Base-by-base conservation (phyloP, 352 stramenopile genomes). In the Lagenidium sp. region DNA sequence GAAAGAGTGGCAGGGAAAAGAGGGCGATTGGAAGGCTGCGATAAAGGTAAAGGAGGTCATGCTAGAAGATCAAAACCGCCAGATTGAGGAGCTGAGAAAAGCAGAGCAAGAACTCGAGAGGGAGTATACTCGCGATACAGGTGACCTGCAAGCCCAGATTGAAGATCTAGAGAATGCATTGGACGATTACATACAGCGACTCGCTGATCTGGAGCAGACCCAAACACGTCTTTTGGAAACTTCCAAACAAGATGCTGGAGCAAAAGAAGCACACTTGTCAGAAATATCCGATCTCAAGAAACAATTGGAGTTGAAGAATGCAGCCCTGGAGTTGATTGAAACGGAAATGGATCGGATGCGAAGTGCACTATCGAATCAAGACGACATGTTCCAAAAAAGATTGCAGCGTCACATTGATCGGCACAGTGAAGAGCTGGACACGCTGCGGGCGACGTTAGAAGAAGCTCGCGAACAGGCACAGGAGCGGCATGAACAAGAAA, bases 31-130 rank as follows among this genome's bases (percentile, higher is more conserved):
- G 16, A 61, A 68, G 12, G 69, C 75, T 21, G 68, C 69, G 2
- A 10, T 85, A 3, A 83, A 81, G 41, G 72, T 85, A 4, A 85
- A 85, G 38, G 67, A 88, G 21, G 64, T 84, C 1, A 88, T 88
- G 70, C 59, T 85, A 5, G 63, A 73, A 10, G 72, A 85, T 35
- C 65, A 83, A 22, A 52, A 63, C 22, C 55, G 70, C n/a, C 76
- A 83, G 44, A 62, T 82, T 0, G 45, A 62, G 8, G 57, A 84
- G 32, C 36, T 81, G 22, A 60, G 53, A 0, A 47, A 50, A 13
- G 54, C 68, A 2, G 47, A 56, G 1, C 41, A 59, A 4, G 53
- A 62, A 20, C 4, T 57, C 0, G 69, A 82, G 36, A 38, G 43
- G 13, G 66, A 79, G 8, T 69, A 78, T 16, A 57, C 67, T 2